A percentile compares a stretch with the other conserved stretches of the same genome.
These are phyloP conservation scores for Aspergillus oerlinghausenensis DNA, from an alignment of 2,329 filamentous ascomycete species.

Conservation along the genomic window DNA sequence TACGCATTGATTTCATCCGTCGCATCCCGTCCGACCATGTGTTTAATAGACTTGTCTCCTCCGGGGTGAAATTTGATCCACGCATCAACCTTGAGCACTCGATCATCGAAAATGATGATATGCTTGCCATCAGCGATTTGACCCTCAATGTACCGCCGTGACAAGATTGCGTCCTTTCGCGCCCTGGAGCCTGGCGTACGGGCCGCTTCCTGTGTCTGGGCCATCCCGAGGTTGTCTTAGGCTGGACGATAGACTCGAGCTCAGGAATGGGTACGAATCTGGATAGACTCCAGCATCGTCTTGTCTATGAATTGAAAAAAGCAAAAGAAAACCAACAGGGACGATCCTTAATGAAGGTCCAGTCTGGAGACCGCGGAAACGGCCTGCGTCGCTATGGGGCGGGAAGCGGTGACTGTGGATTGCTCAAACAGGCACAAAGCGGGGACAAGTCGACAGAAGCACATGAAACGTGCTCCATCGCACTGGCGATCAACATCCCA, in stretches of 20 bases:
- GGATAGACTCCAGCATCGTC: not conserved
- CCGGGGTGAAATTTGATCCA: conserved; percentile 91
- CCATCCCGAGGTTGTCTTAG: conserved; percentile 3
- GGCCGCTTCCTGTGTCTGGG: conserved; percentile 3
- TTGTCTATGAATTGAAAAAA: not conserved
- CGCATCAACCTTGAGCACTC: conserved; percentile 79
- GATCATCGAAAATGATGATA: conserved; percentile 74
- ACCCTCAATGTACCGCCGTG: conserved; percentile 66
- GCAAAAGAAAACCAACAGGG: not conserved
- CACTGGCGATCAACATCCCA: conserved; percentile 6
- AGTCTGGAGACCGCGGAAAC: not conserved
- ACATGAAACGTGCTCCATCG: conserved; percentile 4
- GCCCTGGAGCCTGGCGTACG: conserved; percentile 10
- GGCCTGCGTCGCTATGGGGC: not conserved
- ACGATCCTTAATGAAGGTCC: not conserved
- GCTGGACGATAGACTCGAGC: not conserved
- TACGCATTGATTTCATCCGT: conserved; percentile 93
- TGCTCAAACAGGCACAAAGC: conserved; percentile 6
- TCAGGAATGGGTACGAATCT: not conserved
- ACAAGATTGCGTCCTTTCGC: conserved; percentile 49
- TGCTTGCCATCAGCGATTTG: conserved; percentile 76
- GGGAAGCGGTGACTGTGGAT: not conserved
- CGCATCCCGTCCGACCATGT: conserved; percentile 91
- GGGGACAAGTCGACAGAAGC: conserved; percentile 1
- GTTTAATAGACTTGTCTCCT: conserved; percentile 81